These are phyloP conservation scores for Colletotrichum shisoi DNA, from an alignment of 2,329 filamentous ascomycete genomes.

Conservation along the genomic window DNA sequence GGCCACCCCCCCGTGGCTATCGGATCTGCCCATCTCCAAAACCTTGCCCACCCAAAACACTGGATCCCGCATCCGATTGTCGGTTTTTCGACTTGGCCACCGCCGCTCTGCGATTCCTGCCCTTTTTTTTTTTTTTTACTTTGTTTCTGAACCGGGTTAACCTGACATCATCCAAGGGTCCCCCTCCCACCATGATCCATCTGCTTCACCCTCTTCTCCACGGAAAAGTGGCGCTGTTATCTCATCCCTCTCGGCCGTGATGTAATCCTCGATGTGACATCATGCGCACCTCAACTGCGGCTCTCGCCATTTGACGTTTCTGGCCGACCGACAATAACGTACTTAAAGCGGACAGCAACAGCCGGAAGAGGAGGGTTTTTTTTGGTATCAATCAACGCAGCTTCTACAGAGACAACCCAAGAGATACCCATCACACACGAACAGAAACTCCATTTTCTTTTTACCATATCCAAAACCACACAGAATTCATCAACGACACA, in stretches of 20 bases:
- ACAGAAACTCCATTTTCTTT: too few species aligned
- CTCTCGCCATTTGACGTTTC: neutral
- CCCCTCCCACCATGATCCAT: slow-evolving; percentile 10
- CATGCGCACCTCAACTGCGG: neutral
- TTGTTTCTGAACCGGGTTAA: neutral
- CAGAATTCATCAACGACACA: neutral
- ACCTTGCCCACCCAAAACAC: slow-evolving; percentile 10
- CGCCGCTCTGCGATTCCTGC: neutral
- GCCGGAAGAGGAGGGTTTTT: neutral
- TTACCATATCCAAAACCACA: neutral
- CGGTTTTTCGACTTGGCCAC: slow-evolving; percentile 11
- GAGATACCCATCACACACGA: neutral
- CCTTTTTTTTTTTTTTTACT: too few species aligned
- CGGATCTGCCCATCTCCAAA: neutral
- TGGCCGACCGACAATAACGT: neutral
- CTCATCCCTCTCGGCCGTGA: slow-evolving; percentile 20
- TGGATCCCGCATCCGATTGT: slow-evolving; percentile 1
- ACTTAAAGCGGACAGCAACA: slow-evolving; percentile 14
- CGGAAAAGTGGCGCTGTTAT: slow-evolving; percentile 34
- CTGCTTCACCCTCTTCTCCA: neutral
- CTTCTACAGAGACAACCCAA: neutral
- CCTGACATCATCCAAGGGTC: slow-evolving; percentile 20
- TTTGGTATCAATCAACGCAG: neutral
- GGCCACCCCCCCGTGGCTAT: neutral
- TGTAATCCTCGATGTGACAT: slow-evolving; percentile 26